Conservation (phyloP, 2,329 filamentous ascomycete genomes). For the Nannizzia gypsea region DNA sequence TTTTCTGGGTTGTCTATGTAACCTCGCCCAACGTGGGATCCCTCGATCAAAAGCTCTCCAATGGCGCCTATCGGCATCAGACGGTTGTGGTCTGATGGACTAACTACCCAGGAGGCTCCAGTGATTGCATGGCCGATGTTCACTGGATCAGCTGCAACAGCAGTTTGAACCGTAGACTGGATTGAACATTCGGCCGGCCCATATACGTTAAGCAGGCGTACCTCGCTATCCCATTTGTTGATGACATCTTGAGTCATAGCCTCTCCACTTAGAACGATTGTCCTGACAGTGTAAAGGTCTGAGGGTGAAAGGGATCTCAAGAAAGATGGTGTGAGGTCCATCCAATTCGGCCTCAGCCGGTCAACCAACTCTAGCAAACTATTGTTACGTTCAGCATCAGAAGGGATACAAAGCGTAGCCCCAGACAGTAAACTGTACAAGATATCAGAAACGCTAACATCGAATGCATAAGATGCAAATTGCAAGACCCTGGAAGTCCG, state of each 20-base stretch:
- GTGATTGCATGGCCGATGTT: constrained; percentile 12
- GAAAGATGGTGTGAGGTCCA: constrained; percentile 46
- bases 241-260: constrained; percentile 16
- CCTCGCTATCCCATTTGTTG: constrained; percentile 19
- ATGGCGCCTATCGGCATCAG: constrained; percentile 27
- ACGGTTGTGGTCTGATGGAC: constrained; percentile 13
- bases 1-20: constrained; percentile 22
- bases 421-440: constrained; percentile 38
- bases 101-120: constrained; percentile 18
- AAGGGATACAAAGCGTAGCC: constrained; percentile 35
- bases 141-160: not conserved
- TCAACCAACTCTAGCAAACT: constrained; percentile 22
- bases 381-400: constrained; percentile 28
- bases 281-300: constrained; percentile 28
- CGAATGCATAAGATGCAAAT: constrained; percentile 77
- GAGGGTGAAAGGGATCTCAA: constrained; percentile 30
- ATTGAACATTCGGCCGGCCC: constrained; percentile 13
- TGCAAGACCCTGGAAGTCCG: constrained; percentile 49
- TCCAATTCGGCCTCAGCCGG: constrained; percentile 28
- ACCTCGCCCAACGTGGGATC: constrained; percentile 26
- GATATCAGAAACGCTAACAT: constrained; percentile 81
- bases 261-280: constrained; percentile 24
- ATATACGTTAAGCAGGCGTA: constrained; percentile 29
- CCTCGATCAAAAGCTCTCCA: constrained; percentile 32
- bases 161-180: not conserved